phyloP scores from a whole-genome alignment of 164 flowering plant species.

The Chimonanthus salicifolius region DNA sequence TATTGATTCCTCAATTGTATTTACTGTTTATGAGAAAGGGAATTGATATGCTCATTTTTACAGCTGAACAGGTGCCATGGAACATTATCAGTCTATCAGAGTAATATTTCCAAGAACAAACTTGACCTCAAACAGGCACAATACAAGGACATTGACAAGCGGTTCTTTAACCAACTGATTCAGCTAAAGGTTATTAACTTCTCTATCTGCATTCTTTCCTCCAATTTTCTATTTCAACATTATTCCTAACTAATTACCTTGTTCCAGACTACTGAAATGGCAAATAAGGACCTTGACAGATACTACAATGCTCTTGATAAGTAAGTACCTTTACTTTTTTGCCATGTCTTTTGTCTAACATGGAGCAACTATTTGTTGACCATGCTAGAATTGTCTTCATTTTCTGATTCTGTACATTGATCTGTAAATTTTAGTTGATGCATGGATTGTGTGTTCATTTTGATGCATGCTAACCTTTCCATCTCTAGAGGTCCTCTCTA shows the following conservation, averaged over 20 bases:
- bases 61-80: conserved; percentile 82
- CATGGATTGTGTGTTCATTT: background rate
- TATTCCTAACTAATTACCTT: conserved; percentile 4
- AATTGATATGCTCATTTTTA: conserved; percentile 4
- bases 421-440: too few relatives aligned
- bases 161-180: conserved; percentile 86
- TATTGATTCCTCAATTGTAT: background rate
- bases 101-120: conserved; percentile 67
- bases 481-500: background rate
- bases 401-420: background rate
- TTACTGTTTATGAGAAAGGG: background rate
- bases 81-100: conserved; percentile 78
- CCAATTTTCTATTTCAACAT: background rate
- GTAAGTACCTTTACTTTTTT: conserved; percentile 34
- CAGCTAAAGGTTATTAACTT: conserved; percentile 70
- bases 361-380: too few relatives aligned
- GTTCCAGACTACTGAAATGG: conserved; percentile 97
- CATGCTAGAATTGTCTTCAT: background rate
- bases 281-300: conserved; percentile 96
- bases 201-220: background rate
- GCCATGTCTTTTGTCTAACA: background rate
- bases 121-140: conserved; percentile 82
- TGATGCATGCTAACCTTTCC: background rate
- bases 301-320: conserved; percentile 97
- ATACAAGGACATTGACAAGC: conserved; percentile 90